phyloP scores from a whole-genome alignment of 75 land plant genomes.

The Chamaecyparis obtusa region DNA sequence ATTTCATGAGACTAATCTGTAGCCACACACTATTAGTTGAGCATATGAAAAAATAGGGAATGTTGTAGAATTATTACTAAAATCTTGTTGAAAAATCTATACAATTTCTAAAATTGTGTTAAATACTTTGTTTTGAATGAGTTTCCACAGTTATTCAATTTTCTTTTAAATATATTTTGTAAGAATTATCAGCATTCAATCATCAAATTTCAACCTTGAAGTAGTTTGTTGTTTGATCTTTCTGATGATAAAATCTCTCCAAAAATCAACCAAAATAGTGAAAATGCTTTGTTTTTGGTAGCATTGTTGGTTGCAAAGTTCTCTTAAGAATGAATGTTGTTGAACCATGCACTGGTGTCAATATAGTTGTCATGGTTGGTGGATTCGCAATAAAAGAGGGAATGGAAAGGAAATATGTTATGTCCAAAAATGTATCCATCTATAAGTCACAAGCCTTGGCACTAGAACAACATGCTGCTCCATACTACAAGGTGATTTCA shows the following conservation, averaged over 20 bases:
- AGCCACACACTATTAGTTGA: background rate
- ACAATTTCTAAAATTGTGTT: background rate
- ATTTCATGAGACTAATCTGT: background rate
- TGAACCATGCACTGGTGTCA: constrained; percentile 91
- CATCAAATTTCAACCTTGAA: no score
- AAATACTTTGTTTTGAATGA: background rate
- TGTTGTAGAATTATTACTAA: background rate
- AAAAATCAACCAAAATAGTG: no score
- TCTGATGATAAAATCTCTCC: no score
- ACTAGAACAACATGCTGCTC: constrained; percentile 84
- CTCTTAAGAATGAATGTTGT: no score
- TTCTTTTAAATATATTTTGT: background rate
- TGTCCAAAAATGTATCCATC: constrained; percentile 96
- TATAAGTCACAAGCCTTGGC: constrained; percentile 96
- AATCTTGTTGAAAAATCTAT: background rate
- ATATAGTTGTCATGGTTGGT: constrained; percentile 95
- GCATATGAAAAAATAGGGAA: background rate
- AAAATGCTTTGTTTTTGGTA: no score
- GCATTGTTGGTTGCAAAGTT: no score
- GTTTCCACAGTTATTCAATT: background rate
- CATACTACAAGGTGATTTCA: constrained; percentile 71
- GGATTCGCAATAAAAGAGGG: constrained; percentile 98
- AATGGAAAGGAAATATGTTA: constrained; percentile 98
- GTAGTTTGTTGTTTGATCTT: no score
- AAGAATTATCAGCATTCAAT: no score